Evolutionary conservation across 768 basidiomycete genomes (phyloP).

Genomic region (Porpolomopsis calyptriformis): DNA sequence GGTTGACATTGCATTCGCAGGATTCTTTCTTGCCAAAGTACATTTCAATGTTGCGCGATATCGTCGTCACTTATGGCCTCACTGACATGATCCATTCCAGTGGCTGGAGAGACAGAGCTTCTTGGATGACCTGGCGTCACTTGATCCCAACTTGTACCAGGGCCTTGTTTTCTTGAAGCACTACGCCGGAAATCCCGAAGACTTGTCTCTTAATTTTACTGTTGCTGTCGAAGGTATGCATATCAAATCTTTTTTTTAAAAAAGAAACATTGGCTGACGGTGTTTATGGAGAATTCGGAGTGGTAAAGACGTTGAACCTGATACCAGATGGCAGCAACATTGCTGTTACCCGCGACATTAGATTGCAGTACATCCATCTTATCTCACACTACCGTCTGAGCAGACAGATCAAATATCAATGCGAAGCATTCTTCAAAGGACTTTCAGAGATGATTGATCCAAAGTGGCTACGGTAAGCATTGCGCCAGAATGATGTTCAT

Average conservation of each 20-base stretch:
- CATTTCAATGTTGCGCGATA: conserved; percentile 9
- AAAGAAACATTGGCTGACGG: neutral
- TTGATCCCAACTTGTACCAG: conserved; percentile 87
- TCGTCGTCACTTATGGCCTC: neutral
- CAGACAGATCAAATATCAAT: conserved; percentile 78
- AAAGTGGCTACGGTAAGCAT: conserved; percentile 65
- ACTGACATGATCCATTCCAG: conserved; percentile 25
- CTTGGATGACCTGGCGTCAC: conserved; percentile 83
- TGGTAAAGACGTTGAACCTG: conserved; percentile 64
- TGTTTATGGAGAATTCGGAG: conserved; percentile 70
- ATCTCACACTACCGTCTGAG: conserved; percentile 83
- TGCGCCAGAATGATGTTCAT: neutral
- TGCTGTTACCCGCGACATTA: conserved; percentile 80
- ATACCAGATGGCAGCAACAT: conserved; percentile 74
- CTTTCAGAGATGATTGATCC: conserved; percentile 86
- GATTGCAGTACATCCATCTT: conserved; percentile 81
- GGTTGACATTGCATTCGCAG: conserved; percentile 89
- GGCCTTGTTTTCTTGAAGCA: conserved; percentile 91
- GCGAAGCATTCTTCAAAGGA: conserved; percentile 83
- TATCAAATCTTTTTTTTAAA: neutral
- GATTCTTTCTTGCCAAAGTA: conserved; percentile 88
- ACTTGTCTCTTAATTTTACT: conserved; percentile 83
- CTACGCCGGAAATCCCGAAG: conserved; percentile 80
- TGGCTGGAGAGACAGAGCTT: conserved; percentile 91
- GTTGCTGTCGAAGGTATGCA: conserved; percentile 67